Evolutionary conservation across 225 moss, liverwort and hornwort genomes (phyloP).

Genomic region (Sphagnum tenellum): DNA sequence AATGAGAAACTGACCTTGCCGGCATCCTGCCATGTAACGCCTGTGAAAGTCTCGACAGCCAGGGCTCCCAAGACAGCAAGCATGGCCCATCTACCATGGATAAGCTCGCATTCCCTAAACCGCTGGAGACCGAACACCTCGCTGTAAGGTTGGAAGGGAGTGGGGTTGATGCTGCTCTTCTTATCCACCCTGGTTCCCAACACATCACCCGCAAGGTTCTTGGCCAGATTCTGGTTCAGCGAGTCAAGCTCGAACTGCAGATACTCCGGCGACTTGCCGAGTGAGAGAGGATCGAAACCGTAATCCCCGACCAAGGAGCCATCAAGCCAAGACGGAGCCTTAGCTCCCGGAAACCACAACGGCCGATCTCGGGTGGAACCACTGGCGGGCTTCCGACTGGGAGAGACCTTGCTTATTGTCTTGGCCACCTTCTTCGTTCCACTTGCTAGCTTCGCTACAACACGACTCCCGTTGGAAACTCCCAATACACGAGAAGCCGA

Average conservation of each 20-base stretch:
- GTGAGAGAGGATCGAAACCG: constrained; percentile 77
- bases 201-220: constrained; percentile 68
- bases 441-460: constrained; percentile 19
- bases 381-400: constrained; percentile 11
- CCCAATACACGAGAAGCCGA: constrained; percentile 28
- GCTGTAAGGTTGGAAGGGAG: constrained; percentile 98
- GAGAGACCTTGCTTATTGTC: constrained; percentile 9
- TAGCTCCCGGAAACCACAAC: constrained; percentile 92
- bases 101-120: constrained; percentile 99
- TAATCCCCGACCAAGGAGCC: constrained; percentile 80
- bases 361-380: constrained; percentile 34
- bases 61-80: constrained; percentile 84
- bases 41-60: constrained; percentile 83
- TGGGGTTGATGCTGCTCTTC: constrained; percentile 79
- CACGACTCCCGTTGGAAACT: constrained; percentile 46
- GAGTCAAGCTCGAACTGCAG: constrained; percentile 88
- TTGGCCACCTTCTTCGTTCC: constrained; percentile 32
- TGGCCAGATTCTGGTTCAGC: constrained; percentile 92
- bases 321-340: constrained; percentile 84
- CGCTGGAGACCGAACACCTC: constrained; percentile 97
- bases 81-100: constrained; percentile 98
- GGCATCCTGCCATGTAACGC: constrained; percentile 98
- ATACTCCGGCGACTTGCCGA: constrained; percentile 94
- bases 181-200: constrained; percentile 81
- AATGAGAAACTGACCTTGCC: constrained; percentile 50